Evolutionary conservation across 441 rosid species (phyloP).

Genomic region (Erysimum pusillum): DNA sequence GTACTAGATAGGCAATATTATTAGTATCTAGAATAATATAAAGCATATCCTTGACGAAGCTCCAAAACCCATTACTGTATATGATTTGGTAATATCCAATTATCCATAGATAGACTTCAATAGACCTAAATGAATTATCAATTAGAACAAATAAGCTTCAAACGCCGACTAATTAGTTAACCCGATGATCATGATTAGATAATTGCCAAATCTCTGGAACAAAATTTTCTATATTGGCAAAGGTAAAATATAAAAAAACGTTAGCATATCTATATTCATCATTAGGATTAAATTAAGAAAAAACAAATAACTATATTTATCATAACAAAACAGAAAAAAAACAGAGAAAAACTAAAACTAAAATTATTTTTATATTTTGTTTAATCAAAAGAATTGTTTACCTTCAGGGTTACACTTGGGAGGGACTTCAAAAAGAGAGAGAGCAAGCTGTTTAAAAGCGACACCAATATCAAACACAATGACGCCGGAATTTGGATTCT

Average conservation of each 20-base stretch:
- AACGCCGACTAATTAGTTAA: conserved; percentile 12
- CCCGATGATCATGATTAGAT: background rate
- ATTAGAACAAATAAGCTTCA: background rate
- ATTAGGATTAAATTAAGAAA: background rate
- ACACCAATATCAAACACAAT: conserved; percentile 72
- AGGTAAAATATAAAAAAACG: background rate
- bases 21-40: background rate
- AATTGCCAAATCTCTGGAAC: background rate
- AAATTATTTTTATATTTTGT: background rate
- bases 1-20: background rate
- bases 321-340: background rate
- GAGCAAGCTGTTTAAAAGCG: conserved; percentile 66
- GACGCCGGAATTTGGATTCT: conserved; percentile 68
- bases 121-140: conserved; percentile 13
- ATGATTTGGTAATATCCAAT: conserved; percentile 1
- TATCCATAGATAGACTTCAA: background rate
- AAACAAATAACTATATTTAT: background rate
- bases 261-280: background rate
- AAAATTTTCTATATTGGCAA: background rate
- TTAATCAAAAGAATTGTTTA: conserved; percentile 15
- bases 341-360: background rate
- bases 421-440: conserved; percentile 72
- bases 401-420: conserved; percentile 66
- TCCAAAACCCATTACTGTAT: background rate
- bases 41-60: background rate